Evolutionary conservation across 441 rosid genomes (phyloP), one percentile per base, ranked within the genome.

Genomic region (Geranium incanum): DNA sequence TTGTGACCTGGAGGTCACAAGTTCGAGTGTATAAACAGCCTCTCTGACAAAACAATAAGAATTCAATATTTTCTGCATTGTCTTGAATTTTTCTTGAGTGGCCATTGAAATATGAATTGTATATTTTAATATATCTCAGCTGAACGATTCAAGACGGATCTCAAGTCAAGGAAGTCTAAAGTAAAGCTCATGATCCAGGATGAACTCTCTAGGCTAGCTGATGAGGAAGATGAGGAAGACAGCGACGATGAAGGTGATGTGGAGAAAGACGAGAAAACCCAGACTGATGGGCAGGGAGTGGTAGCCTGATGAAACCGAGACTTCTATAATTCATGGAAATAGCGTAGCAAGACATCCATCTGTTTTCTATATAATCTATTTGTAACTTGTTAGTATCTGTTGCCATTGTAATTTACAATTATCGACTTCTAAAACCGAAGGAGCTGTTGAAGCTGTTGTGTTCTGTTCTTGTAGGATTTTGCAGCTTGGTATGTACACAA

Each of bases 161-260:
- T 92, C 63, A 75, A 83, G 16, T 71, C 81, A 6, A 92, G 86
- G 74, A 94, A 89, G 82, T 78, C 95, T 41, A 78, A 86, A 0
- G 85, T 94, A 81, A 94, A 94, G 87, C 57, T 79, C 37, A 86
- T 92, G 86, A 90, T 92, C 72, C 97, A 92, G 77, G 95, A 86
- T 15, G 99, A 94, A 82, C 97, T 94, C 62, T 86, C 91, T 8
- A 94, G 90, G 80, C 80, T 94, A 71, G 97, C 97, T 3, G 93
- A 88, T 3, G 97, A 87, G 50, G 95, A 78, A 0, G 93, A 87
- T 0, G 89, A 89, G 11, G 96, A 88, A n/a, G 92, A 83, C 7
- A 2, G 3, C 33, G 59, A 52, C 0, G 95, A 78, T 9, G 97
- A 87, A 48, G 90, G 76, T 0, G 87, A 85, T 6, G 85, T 81